Base-by-base conservation (phyloP, 768 basidiomycete species). In the Agrocybe praecox region DNA sequence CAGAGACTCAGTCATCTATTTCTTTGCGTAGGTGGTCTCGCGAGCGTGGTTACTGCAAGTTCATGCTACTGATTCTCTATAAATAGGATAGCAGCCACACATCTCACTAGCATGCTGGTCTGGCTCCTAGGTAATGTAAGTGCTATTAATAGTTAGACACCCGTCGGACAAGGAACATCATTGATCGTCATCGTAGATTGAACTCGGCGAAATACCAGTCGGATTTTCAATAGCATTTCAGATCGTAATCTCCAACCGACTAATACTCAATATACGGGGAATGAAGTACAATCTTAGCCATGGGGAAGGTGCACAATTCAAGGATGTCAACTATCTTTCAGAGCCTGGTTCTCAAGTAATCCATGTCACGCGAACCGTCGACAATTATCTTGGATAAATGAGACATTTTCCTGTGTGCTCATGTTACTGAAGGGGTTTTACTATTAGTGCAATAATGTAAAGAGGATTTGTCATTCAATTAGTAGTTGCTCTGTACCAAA, bases 1-100 rank as follows among this genome's bases (percentile, higher is more conserved):
- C 45, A 29, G 53, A 2, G 53, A 54, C n/a, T 54, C 53, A 2
- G 17, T 54, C 6, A 40, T 54, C 3, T 54, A 54, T n/a, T 54
- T 47, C 21, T 11, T 54, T 14, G 45, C 46, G 53, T 54, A 48
- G 5, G 53, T n/a, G 24, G 23, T 24, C 0, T 0, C 12, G 17
- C 5, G 6, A 18, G 14, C 29, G 6, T n/a, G n/a, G n/a, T n/a
- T n/a, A n/a, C n/a, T n/a, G n/a, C n/a, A n/a, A n/a, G n/a, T n/a
- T n/a, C n/a, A 17, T 46, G 24, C 21, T 9, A 18, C 22, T 18
- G 1, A 2, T 15, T 33, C 3, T 2, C 6, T 52, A 12, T 12
- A n/a, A 10, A 4, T 19, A 54, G 53, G 10, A 54, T 54, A 8
- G 53, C 44, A 1, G 45, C 46, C 15, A 46, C 34, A 11, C 46